Evolutionary conservation across 2,329 filamentous ascomycete species (phyloP).

Genomic region (Colletotrichum viniferum): DNA sequence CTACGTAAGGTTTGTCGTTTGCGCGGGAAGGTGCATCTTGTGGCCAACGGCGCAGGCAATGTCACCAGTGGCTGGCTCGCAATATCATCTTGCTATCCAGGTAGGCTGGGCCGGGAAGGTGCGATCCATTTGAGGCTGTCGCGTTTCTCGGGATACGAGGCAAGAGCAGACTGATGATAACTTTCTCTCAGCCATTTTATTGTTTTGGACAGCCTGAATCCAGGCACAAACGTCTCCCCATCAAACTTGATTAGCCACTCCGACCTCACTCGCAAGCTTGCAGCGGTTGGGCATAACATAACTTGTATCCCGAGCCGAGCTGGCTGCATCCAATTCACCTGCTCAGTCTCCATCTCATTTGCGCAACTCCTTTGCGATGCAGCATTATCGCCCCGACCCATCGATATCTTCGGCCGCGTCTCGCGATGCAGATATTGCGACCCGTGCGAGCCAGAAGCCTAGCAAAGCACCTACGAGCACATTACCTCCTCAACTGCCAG

Average conservation of each 20-base stretch:
- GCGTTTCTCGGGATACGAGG: not conserved
- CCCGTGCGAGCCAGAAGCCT: not conserved
- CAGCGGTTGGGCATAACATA: not conserved
- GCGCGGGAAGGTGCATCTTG: not conserved
- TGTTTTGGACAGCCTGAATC: not conserved
- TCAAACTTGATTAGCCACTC: not conserved
- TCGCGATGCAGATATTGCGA: conserved; percentile 24
- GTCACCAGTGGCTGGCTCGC: not conserved
- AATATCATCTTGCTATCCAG: not conserved
- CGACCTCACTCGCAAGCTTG: not conserved
- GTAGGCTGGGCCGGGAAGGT: not conserved
- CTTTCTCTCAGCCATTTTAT: not conserved
- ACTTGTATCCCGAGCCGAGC: not conserved
- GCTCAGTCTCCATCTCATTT: not conserved
- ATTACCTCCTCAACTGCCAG: not conserved
- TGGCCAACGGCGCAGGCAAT: not conserved
- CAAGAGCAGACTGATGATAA: not conserved
- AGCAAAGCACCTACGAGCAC: conserved; percentile 19
- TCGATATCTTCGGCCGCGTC: conserved; percentile 23
- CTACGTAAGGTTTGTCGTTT: not conserved
- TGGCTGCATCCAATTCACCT: not conserved
- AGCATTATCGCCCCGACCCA: conserved; percentile 32
- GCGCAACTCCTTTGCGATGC: conserved; percentile 29
- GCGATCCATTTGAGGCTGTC: not conserved
- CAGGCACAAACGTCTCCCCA: not conserved